Conservation (phyloP, 768 basidiomycete genomes). For the Saitozyma sp. region DNA sequence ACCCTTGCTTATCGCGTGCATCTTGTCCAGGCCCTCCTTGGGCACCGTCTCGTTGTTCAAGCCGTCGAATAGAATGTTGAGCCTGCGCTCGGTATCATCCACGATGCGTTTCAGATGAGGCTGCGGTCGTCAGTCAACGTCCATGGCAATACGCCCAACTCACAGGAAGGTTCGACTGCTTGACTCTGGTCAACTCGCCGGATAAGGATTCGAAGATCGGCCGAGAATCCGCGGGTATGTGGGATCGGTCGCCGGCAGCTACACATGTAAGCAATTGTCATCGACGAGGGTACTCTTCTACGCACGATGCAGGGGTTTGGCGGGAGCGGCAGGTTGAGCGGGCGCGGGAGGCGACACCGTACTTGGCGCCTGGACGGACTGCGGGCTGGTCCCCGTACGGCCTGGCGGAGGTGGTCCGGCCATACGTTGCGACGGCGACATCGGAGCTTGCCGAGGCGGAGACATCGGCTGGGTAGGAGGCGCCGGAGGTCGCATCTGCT, state of each 20-base stretch:
- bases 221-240: constrained; percentile 71
- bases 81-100: constrained; percentile 81
- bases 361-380: constrained; percentile 28
- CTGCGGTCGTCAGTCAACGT: constrained; percentile 53
- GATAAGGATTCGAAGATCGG: constrained; percentile 70
- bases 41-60: constrained; percentile 85
- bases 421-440: constrained; percentile 30
- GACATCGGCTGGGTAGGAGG: background rate
- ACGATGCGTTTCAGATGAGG: constrained; percentile 78
- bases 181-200: constrained; percentile 66
- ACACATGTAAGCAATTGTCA: constrained; percentile 12
- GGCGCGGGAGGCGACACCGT: constrained; percentile 5
- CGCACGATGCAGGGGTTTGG: constrained; percentile 64
- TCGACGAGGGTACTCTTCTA: constrained; percentile 16
- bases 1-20: constrained; percentile 75
- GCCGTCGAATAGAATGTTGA: constrained; percentile 85
- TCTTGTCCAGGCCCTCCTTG: constrained; percentile 66
- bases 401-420: constrained; percentile 47
- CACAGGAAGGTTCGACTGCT: constrained; percentile 70
- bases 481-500: constrained; percentile 19
- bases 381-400: background rate
- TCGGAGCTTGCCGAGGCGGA: constrained; percentile 2
- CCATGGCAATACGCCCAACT: constrained; percentile 43
- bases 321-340: constrained; percentile 53
- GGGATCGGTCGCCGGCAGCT: constrained; percentile 90